These are phyloP conservation scores for Verbena officinalis DNA, from an alignment of 257 asterid genomes.

Conservation along the genomic window DNA sequence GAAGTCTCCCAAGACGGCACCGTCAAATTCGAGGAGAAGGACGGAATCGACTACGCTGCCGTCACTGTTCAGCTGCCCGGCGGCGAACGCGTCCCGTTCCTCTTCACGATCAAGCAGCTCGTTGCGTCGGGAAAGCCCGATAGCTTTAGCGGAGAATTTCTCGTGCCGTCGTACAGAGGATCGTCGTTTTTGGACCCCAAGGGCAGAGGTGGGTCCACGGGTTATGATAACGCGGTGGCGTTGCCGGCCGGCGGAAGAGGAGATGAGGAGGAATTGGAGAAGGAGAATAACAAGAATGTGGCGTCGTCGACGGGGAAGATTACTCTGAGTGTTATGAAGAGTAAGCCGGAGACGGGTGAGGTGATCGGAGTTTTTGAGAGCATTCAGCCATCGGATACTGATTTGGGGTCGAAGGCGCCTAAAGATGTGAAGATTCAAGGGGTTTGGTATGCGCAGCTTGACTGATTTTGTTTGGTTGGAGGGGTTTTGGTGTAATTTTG, in stretches of 20 bases:
- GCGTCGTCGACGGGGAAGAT: slow-evolving; percentile 66
- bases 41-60: slow-evolving; percentile 84
- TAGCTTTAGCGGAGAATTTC: slow-evolving; percentile 58
- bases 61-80: slow-evolving; percentile 89
- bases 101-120: slow-evolving; percentile 71
- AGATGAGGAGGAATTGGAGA: slow-evolving; percentile 75
- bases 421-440: slow-evolving; percentile 85
- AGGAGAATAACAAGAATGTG: slow-evolving; percentile 69
- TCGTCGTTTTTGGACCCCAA: slow-evolving; percentile 87
- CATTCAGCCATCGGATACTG: slow-evolving; percentile 83
- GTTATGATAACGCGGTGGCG: slow-evolving; percentile 84
- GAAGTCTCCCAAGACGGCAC: slow-evolving; percentile 67
- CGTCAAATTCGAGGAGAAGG: slow-evolving; percentile 76
- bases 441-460: slow-evolving; percentile 82
- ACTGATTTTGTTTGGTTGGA: slow-evolving; percentile 25
- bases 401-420: slow-evolving; percentile 75
- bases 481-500: slow-evolving; percentile 35
- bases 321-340: slow-evolving; percentile 64
- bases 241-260: slow-evolving; percentile 93
- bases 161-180: slow-evolving; percentile 84
- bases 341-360: slow-evolving; percentile 82
- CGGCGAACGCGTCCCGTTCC: slow-evolving; percentile 83
- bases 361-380: slow-evolving; percentile 82
- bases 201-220: slow-evolving; percentile 87
- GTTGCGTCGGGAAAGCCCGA: slow-evolving; percentile 78